phyloP scores from a whole-genome alignment of 805 yeast species.

The Brettanomyces bruxellensis region DNA sequence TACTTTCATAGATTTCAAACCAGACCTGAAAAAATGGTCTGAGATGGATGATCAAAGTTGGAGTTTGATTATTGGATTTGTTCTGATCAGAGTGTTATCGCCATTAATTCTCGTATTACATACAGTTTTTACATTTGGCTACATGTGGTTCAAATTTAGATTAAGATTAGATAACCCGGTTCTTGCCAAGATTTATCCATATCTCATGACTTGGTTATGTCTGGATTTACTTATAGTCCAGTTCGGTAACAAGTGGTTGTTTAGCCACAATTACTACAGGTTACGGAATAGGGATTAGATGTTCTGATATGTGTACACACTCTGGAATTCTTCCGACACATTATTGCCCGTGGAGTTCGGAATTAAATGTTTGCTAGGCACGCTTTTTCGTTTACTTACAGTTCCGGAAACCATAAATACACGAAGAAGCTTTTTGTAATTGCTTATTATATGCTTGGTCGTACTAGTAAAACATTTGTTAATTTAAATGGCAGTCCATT shows the following conservation, averaged over 20 bases:
- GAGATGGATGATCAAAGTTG: conserved; percentile 7
- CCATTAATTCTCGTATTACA: conserved; percentile 21
- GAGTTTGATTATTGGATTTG: conserved; percentile 19
- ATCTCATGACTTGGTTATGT: conserved; percentile 12
- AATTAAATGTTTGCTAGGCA: too few species aligned
- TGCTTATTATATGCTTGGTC: too few species aligned
- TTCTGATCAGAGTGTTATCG: conserved; percentile 15
- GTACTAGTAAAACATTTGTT: too few species aligned
- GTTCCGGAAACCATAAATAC: too few species aligned
- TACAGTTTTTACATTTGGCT: conserved; percentile 10
- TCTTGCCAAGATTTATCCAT: conserved; percentile 9
- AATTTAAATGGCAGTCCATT: too few species aligned
- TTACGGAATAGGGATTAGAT: too few species aligned
- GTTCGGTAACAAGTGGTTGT: conserved; percentile 17
- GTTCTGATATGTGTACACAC: too few species aligned
- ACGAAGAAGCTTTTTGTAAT: too few species aligned
- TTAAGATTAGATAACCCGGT: conserved; percentile 8
- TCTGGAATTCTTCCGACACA: too few species aligned
- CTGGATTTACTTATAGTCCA: conserved; percentile 18
- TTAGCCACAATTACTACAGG: conserved; percentile 16
- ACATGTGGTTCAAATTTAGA: conserved; percentile 12
- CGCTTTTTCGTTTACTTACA: too few species aligned
- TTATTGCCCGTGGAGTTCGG: too few species aligned
- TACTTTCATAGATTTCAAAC: background rate
- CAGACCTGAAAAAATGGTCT: conserved; percentile 1